Percentiles rank a stretch among this genome's conserved stretches.
Conservation (phyloP, 1,284 basidiomycete species). For the Trametes versicolor region DNA sequence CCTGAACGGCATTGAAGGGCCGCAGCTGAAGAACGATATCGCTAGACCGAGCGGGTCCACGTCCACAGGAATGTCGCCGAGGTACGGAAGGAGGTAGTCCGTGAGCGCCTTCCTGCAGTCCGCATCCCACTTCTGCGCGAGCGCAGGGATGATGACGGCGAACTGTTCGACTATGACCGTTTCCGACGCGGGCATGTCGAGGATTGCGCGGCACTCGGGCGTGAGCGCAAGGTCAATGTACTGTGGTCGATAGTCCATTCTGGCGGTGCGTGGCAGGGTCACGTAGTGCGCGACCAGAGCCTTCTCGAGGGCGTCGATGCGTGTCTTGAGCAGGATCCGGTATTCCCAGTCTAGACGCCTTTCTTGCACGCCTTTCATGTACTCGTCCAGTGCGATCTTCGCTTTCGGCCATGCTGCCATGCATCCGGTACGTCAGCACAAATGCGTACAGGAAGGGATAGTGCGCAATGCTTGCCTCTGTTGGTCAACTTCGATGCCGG, state of each 20-base stretch:
- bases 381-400: not conserved
- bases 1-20: constrained; percentile 12
- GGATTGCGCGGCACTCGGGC: no score
- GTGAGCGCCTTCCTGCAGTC: constrained; percentile 7
- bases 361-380: not conserved
- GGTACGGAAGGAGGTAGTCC: not conserved
- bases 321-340: not conserved
- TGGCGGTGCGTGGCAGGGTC: constrained; percentile 1
- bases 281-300: constrained; percentile 13
- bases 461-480: not conserved
- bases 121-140: no score
- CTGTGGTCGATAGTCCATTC: constrained; percentile 11
- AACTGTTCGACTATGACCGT: constrained; percentile 9
- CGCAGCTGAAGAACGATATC: constrained; percentile 6
- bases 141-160: not conserved
- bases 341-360: constrained; percentile 1
- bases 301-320: constrained; percentile 7
- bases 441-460: no score
- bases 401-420: constrained; percentile 12
- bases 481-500: constrained; percentile 12
- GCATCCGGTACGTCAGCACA: no score
- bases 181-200: constrained; percentile 6
- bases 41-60: constrained; percentile 20
- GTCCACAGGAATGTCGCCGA: not conserved
- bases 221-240: constrained; percentile 17